phyloP scores from a whole-genome alignment of 2,329 filamentous ascomycete species.

The Microdochium trichocladiopsis region DNA sequence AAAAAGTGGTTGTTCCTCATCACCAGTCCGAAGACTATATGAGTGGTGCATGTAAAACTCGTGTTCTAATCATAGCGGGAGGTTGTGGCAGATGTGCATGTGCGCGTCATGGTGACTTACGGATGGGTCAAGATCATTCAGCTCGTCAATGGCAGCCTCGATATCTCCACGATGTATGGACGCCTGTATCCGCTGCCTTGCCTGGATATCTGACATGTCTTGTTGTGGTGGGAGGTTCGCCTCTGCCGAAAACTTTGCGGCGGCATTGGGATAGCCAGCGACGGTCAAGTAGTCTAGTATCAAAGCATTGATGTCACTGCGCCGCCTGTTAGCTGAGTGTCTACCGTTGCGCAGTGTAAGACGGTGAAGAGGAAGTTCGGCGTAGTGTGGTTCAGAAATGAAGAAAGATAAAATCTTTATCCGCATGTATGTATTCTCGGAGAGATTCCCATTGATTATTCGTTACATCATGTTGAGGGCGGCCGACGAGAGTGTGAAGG shows the following conservation, averaged over 20 bases:
- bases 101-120: slow-evolving; percentile 48
- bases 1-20: slow-evolving; percentile 74
- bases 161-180: slow-evolving; percentile 83
- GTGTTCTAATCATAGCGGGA: slow-evolving; percentile 79
- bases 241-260: slow-evolving; percentile 88
- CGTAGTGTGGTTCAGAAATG: slow-evolving; percentile 13
- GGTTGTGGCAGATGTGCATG: slow-evolving; percentile 2
- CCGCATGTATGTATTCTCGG: slow-evolving; percentile 81
- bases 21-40: slow-evolving; percentile 81
- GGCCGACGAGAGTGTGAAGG: slow-evolving; percentile 5
- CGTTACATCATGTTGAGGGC: slow-evolving; percentile 63
- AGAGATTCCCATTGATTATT: slow-evolving; percentile 99
- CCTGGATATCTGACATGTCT: slow-evolving; percentile 65
- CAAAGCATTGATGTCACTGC: slow-evolving; percentile 87
- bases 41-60: slow-evolving; percentile 99
- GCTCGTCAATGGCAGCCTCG: slow-evolving; percentile 72
- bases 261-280: slow-evolving; percentile 89
- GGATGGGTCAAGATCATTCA: slow-evolving; percentile 88
- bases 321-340: slow-evolving; percentile 17
- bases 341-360: slow-evolving; percentile 2
- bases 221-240: slow-evolving; percentile 76
- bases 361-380: slow-evolving; percentile 2
- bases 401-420: slow-evolving; percentile 59
- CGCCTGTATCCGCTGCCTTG: slow-evolving; percentile 75
- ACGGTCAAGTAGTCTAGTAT: slow-evolving; percentile 96